These are phyloP conservation scores for Hsuehochloa calcarea DNA, from an alignment of 176 grass and related monocot genomes.

Conservation along the genomic window DNA sequence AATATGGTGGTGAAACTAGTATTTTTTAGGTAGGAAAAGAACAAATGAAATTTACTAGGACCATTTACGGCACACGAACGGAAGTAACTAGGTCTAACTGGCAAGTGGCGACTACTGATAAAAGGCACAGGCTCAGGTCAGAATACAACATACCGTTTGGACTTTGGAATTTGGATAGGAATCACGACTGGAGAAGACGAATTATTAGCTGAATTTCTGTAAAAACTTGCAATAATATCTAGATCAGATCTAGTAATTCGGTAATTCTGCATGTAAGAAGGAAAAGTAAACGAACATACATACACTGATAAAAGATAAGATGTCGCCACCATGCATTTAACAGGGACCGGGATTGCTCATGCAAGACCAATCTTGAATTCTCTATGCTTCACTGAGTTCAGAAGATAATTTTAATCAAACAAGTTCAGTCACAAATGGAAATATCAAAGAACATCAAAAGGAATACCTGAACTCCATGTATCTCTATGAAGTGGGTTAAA, in stretches of 20 bases:
- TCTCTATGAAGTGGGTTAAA: not conserved
- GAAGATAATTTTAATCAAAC: not conserved
- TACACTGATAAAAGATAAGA: not conserved
- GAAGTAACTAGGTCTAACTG: not conserved
- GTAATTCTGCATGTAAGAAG: not conserved
- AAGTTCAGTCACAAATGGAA: not conserved
- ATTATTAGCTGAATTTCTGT: not conserved
- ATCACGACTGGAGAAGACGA: not conserved
- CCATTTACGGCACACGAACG: not conserved
- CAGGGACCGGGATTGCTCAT: not conserved
- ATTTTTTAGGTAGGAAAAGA: not conserved
- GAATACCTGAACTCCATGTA: not conserved
- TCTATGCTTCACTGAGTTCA: not conserved
- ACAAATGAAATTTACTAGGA: not conserved
- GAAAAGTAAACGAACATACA: not conserved
- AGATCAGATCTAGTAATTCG: not conserved
- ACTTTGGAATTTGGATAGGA: not conserved
- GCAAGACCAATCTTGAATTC: not conserved
- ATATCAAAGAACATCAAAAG: not conserved
- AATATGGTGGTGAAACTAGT: not conserved
- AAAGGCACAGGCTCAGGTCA: not conserved
- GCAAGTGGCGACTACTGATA: not conserved
- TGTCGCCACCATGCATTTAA: not conserved
- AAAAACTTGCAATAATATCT: not conserved
- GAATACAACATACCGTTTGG: not conserved